Evolutionary conservation across 2,329 filamentous ascomycete genomes (phyloP).

Genomic region (Calonectria pauciramosa): DNA sequence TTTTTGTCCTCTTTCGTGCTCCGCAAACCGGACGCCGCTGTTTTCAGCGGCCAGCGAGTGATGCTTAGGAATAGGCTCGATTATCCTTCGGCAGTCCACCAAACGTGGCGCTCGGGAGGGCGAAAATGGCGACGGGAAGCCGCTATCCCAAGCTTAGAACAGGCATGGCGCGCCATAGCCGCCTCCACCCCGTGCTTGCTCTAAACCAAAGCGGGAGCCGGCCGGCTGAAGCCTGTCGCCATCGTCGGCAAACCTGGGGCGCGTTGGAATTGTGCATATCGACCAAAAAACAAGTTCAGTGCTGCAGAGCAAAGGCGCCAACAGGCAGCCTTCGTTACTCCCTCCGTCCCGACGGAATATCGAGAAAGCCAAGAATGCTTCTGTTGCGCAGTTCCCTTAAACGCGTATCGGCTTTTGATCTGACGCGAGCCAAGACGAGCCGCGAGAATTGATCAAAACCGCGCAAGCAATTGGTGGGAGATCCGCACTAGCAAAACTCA

Average conservation of each 20-base stretch:
- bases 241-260: background rate
- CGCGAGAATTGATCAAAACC: background rate
- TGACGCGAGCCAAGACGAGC: background rate
- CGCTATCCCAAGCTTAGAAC: background rate
- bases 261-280: background rate
- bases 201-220: background rate
- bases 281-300: background rate
- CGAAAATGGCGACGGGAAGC: background rate
- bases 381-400: background rate
- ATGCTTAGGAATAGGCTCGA: background rate
- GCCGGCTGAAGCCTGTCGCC: background rate
- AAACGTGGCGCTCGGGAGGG: background rate
- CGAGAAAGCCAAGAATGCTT: background rate
- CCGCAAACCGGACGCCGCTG: background rate
- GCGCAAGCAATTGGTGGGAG: background rate
- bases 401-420: background rate
- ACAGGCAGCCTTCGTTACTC: background rate
- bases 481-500: background rate
- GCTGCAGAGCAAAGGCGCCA: background rate
- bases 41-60: background rate
- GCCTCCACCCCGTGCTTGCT: background rate
- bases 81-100: background rate
- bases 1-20: background rate
- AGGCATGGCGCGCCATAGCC: background rate
- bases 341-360: background rate